Conservation (phyloP, 768 basidiomycete genomes). For the Hortiboletus campestris region DNA sequence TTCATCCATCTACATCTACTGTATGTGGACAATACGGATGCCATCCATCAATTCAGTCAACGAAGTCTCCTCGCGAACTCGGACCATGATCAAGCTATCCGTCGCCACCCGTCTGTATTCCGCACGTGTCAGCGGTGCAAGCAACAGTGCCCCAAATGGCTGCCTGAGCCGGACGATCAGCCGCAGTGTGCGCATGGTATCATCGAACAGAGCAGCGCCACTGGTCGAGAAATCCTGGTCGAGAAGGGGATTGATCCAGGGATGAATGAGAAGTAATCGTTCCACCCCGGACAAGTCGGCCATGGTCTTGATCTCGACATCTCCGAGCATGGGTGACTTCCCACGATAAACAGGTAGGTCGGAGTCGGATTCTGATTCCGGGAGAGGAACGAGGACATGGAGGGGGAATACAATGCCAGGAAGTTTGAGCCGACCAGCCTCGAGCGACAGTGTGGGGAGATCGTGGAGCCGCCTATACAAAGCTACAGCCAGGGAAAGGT, state of each 20-base stretch:
- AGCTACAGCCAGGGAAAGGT: background rate
- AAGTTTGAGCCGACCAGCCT: too few species aligned
- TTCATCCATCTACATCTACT: background rate
- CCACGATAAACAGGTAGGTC: background rate
- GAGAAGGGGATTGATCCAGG: constrained; percentile 5
- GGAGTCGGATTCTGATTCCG: too few species aligned
- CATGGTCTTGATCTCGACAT: background rate
- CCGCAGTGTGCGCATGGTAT: background rate
- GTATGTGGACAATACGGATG: background rate
- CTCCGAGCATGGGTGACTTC: background rate
- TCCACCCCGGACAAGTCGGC: background rate
- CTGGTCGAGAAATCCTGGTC: background rate
- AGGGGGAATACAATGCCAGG: too few species aligned
- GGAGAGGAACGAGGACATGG: too few species aligned
- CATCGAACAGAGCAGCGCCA: background rate
- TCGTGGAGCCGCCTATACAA: background rate
- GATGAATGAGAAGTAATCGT: background rate
- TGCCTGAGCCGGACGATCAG: background rate
- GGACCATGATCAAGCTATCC: background rate
- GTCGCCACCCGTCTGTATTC: background rate
- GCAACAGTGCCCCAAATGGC: constrained; percentile 3
- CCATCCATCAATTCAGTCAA: background rate
- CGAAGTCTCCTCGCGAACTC: background rate
- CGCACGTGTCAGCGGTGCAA: background rate
- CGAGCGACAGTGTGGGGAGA: too few species aligned